These are phyloP conservation scores for Yarrowia sp. DNA, from an alignment of 805 yeast genomes.

Conservation along the genomic window DNA sequence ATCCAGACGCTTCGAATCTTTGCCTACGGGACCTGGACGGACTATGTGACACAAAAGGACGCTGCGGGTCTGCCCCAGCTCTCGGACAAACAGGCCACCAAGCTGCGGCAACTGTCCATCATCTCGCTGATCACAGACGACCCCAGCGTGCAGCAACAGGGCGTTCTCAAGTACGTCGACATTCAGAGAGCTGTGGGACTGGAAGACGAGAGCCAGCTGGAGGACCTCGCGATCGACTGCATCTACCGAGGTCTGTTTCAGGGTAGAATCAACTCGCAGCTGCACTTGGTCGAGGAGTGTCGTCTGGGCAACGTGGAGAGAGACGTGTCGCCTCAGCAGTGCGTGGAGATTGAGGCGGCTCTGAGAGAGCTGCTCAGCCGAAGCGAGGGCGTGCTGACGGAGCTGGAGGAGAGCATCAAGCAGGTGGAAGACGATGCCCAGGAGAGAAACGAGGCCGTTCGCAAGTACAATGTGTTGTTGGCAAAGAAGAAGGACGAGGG, in stretches of 20 bases:
- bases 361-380: constrained; percentile 7
- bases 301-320: constrained; percentile 41
- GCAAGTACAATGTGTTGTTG: constrained; percentile 27
- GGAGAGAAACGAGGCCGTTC: constrained; percentile 30
- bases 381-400: constrained; percentile 40
- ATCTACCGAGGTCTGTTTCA: constrained; percentile 44
- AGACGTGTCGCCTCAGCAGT: constrained; percentile 39
- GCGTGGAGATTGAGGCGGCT: constrained; percentile 6
- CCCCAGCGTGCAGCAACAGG: constrained; percentile 36
- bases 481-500: too few relatives aligned
- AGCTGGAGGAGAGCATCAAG: constrained; percentile 36
- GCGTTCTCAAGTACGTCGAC: constrained; percentile 40
- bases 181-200: constrained; percentile 41
- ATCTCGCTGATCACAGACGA: constrained; percentile 40
- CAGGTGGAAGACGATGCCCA: constrained; percentile 40
- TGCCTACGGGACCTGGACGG: constrained; percentile 42
- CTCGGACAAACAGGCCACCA: constrained; percentile 40
- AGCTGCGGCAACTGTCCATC: constrained; percentile 44
- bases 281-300: constrained; percentile 41
- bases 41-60: constrained; percentile 29
- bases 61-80: constrained; percentile 24
- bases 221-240: constrained; percentile 43
- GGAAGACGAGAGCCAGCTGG: constrained; percentile 41
- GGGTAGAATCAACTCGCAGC: constrained; percentile 46
- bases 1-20: constrained; percentile 40